Evolutionary conservation across 495 filamentous ascomycete genomes (phyloP).

Genomic region (Podospora comata): DNA sequence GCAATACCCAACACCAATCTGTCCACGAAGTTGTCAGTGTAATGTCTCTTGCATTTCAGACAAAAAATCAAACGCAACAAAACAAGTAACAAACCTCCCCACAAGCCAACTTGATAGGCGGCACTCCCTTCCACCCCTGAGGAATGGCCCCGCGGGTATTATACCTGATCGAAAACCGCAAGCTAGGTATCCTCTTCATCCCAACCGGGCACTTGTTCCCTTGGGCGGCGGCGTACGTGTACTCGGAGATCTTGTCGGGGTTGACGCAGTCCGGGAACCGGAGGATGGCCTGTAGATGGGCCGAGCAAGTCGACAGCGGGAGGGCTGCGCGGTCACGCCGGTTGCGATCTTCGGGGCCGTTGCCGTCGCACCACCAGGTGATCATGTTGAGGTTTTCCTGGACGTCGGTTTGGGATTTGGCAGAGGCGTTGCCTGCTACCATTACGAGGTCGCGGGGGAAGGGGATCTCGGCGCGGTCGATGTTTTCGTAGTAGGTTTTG

Average conservation of each 20-base stretch:
- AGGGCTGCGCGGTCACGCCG: constrained; percentile 33
- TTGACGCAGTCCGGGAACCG: constrained; percentile 39
- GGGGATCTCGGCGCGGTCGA: constrained; percentile 79
- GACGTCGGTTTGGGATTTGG: constrained; percentile 32
- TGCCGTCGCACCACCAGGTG: constrained; percentile 41
- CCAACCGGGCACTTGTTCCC: constrained; percentile 30
- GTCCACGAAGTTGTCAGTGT: neutral
- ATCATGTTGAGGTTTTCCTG: constrained; percentile 35
- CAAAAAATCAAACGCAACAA: neutral
- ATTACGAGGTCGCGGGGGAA: constrained; percentile 54
- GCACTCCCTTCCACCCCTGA: constrained; percentile 36
- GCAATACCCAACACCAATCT: constrained; percentile 40
- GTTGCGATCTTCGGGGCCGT: constrained; percentile 37
- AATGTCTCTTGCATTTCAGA: neutral
- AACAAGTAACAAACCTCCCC: constrained; percentile 29
- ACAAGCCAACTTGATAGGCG: constrained; percentile 35
- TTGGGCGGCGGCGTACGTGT: constrained; percentile 34
- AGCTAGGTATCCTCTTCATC: constrained; percentile 33
- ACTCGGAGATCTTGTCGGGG: constrained; percentile 32
- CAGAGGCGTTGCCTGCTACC: constrained; percentile 37
- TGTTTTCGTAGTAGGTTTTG: constrained; percentile 60
- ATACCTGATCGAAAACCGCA: constrained; percentile 36
- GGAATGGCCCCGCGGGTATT: constrained; percentile 31
- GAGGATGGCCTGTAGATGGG: constrained; percentile 37
- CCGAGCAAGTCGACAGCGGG: constrained; percentile 34